Conservation (phyloP, 2,329 filamentous ascomycete species). For the Phyllosticta citribraziliensis region DNA sequence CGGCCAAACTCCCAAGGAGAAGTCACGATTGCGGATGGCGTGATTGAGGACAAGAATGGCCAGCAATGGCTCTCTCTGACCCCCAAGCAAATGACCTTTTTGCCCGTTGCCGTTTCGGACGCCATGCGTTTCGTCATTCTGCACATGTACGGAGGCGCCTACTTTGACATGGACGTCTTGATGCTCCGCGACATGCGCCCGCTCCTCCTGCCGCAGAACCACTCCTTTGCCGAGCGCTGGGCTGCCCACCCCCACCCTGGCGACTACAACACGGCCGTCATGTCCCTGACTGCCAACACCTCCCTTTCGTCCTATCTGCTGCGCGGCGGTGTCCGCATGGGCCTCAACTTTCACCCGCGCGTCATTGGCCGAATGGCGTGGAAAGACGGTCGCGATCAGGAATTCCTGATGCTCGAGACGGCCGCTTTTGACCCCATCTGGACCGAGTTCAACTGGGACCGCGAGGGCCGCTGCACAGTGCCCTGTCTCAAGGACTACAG, state of each 20-base stretch:
- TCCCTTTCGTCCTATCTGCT: conserved; percentile 46
- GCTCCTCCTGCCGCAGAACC: conserved; percentile 40
- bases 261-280: conserved; percentile 49
- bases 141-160: conserved; percentile 44
- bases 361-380: conserved; percentile 48
- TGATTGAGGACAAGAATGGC: conserved; percentile 39
- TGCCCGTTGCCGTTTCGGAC: conserved; percentile 49
- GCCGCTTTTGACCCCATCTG: conserved; percentile 49
- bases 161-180: conserved; percentile 48
- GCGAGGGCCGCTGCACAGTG: conserved; percentile 43
- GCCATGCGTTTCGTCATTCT: conserved; percentile 46
- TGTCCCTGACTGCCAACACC: conserved; percentile 47
- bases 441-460: conserved; percentile 47
- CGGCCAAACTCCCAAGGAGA: conserved; percentile 35
- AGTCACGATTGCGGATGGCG: conserved; percentile 39
- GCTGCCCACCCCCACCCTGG: conserved; percentile 43
- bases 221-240: conserved; percentile 48
- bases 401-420: conserved; percentile 49
- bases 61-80: conserved; percentile 46
- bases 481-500: conserved; percentile 46
- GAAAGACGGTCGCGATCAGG: conserved; percentile 44
- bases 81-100: conserved; percentile 47
- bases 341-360: conserved; percentile 47
- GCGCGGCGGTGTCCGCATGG: conserved; percentile 47
- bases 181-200: conserved; percentile 48